These are phyloP conservation scores for Leptographium lundbergii DNA, from an alignment of 2,329 filamentous ascomycete genomes.

Conservation along the genomic window DNA sequence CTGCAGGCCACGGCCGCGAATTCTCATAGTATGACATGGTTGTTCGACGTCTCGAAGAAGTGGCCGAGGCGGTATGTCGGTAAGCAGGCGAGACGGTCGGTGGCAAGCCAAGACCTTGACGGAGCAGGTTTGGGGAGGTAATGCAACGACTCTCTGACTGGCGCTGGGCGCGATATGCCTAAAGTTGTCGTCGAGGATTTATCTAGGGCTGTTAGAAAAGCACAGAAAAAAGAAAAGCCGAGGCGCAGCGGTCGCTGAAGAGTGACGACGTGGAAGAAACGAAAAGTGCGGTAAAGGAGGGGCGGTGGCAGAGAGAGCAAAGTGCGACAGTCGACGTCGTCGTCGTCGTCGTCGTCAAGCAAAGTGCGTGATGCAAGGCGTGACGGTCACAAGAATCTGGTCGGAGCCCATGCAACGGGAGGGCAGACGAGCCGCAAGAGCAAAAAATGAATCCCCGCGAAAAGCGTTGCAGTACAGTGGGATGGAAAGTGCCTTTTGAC, in stretches of 20 bases:
- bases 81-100: background rate
- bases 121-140: background rate
- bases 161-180: background rate
- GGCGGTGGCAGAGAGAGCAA: background rate
- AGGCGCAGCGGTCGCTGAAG: background rate
- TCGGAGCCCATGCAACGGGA: no score
- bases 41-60: background rate
- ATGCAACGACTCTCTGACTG: background rate
- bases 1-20: slow-evolving; percentile 16
- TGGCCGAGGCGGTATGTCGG: background rate
- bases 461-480: background rate
- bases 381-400: background rate
- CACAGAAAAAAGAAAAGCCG: background rate
- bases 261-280: background rate
- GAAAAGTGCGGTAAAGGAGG: background rate
- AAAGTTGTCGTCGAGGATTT: background rate
- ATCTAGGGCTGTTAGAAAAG: background rate
- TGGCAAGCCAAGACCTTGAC: background rate
- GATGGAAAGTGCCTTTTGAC: background rate
- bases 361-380: background rate
- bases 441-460: no score
- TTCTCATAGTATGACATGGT: slow-evolving; percentile 19
- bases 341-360: background rate
- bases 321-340: background rate
- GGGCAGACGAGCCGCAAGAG: no score